Conservation (phyloP, 768 basidiomycete genomes). For the Russula brevipes region DNA sequence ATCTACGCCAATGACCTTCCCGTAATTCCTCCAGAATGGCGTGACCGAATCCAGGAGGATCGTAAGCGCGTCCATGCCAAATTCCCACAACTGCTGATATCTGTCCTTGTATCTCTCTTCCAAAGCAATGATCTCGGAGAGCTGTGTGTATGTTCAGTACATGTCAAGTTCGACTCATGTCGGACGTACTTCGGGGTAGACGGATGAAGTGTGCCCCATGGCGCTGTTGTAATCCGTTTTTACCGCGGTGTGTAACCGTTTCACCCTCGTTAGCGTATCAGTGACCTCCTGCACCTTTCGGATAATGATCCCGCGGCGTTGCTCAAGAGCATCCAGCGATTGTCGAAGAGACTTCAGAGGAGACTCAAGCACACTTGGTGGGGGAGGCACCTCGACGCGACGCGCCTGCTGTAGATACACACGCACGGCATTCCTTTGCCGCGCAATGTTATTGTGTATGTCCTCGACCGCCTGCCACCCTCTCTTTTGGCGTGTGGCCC, state of each 20-base stretch:
- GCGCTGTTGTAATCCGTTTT: constrained; percentile 64
- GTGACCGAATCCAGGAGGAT: constrained; percentile 71
- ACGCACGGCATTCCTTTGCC: constrained; percentile 46
- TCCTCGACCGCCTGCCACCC: constrained; percentile 77
- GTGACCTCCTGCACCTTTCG: constrained; percentile 46
- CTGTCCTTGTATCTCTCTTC: constrained; percentile 78
- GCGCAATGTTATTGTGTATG: constrained; percentile 55
- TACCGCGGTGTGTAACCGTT: constrained; percentile 47
- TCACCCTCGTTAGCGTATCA: constrained; percentile 47
- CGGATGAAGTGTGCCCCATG: constrained; percentile 60
- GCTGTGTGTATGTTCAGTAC: constrained; percentile 36
- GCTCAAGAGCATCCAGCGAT: constrained; percentile 48
- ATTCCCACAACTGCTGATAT: constrained; percentile 77
- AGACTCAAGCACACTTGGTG: constrained; percentile 42
- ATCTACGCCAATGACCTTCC: constrained; percentile 76
- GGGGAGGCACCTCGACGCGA: constrained; percentile 28
- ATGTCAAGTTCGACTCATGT: background rate
- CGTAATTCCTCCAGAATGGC: constrained; percentile 77
- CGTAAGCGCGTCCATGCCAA: constrained; percentile 73
- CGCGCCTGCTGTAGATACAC: constrained; percentile 16
- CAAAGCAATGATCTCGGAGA: constrained; percentile 62
- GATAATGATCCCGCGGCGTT: constrained; percentile 41
- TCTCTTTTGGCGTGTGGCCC: constrained; percentile 51
- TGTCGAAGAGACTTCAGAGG: constrained; percentile 48
- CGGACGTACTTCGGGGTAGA: constrained; percentile 65